Percentiles rank a stretch among this genome's conserved stretches.
phyloP scores from a whole-genome alignment of 2,329 filamentous ascomycete species.

The Shiraia sp. region DNA sequence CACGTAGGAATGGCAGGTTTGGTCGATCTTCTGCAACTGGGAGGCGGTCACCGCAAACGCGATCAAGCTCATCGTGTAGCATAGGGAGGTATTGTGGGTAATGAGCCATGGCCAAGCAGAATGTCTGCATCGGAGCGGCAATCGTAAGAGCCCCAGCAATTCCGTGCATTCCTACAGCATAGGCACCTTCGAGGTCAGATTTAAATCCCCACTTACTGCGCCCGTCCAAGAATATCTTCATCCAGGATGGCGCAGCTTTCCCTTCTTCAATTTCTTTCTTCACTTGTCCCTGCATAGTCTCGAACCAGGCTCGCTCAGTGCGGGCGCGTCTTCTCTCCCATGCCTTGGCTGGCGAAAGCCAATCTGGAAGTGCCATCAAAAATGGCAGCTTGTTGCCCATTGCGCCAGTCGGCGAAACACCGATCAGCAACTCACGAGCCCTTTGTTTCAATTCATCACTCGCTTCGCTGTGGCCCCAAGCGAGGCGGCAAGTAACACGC shows the following conservation, averaged over 20 bases:
- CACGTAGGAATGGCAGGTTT: constrained; percentile 45
- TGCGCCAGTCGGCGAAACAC: constrained; percentile 52
- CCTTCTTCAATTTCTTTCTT: constrained; percentile 39
- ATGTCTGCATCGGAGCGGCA: constrained; percentile 52
- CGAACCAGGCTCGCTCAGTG: constrained; percentile 50
- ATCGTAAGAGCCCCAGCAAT: constrained; percentile 53
- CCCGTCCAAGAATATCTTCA: constrained; percentile 48
- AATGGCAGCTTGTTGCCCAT: constrained; percentile 52
- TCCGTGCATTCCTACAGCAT: constrained; percentile 53
- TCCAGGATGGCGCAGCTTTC: constrained; percentile 47
- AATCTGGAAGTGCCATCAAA: constrained; percentile 51
- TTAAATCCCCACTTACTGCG: constrained; percentile 47
- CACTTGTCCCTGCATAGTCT: constrained; percentile 50
- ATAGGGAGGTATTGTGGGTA: constrained; percentile 50
- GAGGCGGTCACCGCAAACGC: constrained; percentile 45
- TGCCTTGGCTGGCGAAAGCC: constrained; percentile 48
- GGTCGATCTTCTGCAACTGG: constrained; percentile 44
- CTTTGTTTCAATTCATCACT: constrained; percentile 53
- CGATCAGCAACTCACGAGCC: constrained; percentile 51
- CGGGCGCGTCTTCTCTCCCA: constrained; percentile 50
- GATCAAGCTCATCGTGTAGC: constrained; percentile 47
- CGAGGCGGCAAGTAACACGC: constrained; percentile 52
- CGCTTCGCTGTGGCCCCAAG: constrained; percentile 51
- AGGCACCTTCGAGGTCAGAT: constrained; percentile 51
- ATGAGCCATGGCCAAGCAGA: constrained; percentile 52